Evolutionary conservation across 805 yeast genomes (phyloP), one percentile per base, ranked within the genome.

Genomic region (Monosporozyma aerobia): DNA sequence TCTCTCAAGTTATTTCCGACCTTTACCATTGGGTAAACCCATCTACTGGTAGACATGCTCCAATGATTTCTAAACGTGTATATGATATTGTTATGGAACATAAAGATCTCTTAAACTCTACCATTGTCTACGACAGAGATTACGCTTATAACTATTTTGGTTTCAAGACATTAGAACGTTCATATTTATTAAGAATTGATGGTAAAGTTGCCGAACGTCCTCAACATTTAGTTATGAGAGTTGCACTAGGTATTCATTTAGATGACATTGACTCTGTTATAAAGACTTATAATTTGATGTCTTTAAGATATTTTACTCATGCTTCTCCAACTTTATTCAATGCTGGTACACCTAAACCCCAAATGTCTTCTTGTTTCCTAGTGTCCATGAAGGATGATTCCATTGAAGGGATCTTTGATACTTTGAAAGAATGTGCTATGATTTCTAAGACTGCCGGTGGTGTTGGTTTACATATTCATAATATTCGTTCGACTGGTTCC

Each of bases 381-480:
- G 75, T 90, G 44, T 90, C 90, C 23, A 88, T 88, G 90, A 81
- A 83, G 62, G 95, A 87, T 46, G 98, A 92, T 69, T 90, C 97
- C 3, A 87, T 90, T 52, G 96, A 92, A 57, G 97, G 97, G 27
- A 90, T 90, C 44, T 90, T 85, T 64, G 87, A 86, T 54, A 88
- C 97, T 2, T 76, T 90, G 47, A 85, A 90, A 69, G 82, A 85
- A 55, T 78, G 94, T 57, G 97, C 98, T 3, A 73, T 89, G 64
- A 90, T 90, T 47, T 88, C 96, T 48, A 90, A 90, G 70, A 80
- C 92, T 33, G 90, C 97, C 5, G 98, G 98, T 51, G 98, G 98
- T 51, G 81, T 90, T 55, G 98, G 98, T 16, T 69, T 90, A 50
- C 94, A 89, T 67, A 79, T 87, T 46, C 90, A 87, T 63, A 85